phyloP scores from a whole-genome alignment of 2,329 filamentous ascomycete species.

The Aschersonia sp. region DNA sequence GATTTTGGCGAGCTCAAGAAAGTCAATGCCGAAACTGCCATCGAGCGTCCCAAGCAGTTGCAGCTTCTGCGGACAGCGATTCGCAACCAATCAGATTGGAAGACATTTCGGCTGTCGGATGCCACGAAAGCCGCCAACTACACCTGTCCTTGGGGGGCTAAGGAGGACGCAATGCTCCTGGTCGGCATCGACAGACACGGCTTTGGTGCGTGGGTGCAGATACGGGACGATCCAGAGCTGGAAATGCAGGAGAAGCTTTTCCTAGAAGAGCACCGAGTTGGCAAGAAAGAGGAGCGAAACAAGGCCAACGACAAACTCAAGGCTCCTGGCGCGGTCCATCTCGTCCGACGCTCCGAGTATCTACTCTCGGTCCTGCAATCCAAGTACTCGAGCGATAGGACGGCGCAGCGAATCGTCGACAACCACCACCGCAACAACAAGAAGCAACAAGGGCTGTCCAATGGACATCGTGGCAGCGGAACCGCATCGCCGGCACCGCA shows the following conservation, averaged over 20 bases:
- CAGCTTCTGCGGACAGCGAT: slow-evolving; percentile 67
- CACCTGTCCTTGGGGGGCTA: slow-evolving; percentile 78
- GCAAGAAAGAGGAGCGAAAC: slow-evolving; percentile 85
- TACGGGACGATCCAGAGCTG: slow-evolving; percentile 80
- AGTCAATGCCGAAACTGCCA: slow-evolving; percentile 87
- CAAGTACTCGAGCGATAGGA: slow-evolving; percentile 63
- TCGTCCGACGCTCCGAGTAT: slow-evolving; percentile 90
- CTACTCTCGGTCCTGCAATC: slow-evolving; percentile 85
- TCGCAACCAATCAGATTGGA: slow-evolving; percentile 50
- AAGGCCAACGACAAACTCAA: slow-evolving; percentile 68
- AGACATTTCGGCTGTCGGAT: slow-evolving; percentile 73
- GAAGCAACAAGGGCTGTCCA: slow-evolving; percentile 40
- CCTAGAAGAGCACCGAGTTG: slow-evolving; percentile 93
- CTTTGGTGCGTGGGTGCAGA: slow-evolving; percentile 89
- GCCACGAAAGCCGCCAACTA: slow-evolving; percentile 88
- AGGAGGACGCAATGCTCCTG: slow-evolving; percentile 93
- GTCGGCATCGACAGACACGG: slow-evolving; percentile 87
- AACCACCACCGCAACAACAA: slow-evolving; percentile 95
- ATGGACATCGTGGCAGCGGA: slow-evolving; percentile 47
- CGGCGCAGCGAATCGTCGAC: slow-evolving; percentile 66
- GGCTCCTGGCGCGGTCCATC: slow-evolving; percentile 91
- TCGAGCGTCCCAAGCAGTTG: slow-evolving; percentile 83
- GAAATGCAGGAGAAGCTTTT: slow-evolving; percentile 85
- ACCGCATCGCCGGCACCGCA: slow-evolving; percentile 59
- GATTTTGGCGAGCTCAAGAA: slow-evolving; percentile 89